A percentile compares a stretch with the other conserved stretches of the same genome.
phyloP scores from a whole-genome alignment of 2,329 filamentous ascomycete genomes.

The Aschersonia sp. region DNA sequence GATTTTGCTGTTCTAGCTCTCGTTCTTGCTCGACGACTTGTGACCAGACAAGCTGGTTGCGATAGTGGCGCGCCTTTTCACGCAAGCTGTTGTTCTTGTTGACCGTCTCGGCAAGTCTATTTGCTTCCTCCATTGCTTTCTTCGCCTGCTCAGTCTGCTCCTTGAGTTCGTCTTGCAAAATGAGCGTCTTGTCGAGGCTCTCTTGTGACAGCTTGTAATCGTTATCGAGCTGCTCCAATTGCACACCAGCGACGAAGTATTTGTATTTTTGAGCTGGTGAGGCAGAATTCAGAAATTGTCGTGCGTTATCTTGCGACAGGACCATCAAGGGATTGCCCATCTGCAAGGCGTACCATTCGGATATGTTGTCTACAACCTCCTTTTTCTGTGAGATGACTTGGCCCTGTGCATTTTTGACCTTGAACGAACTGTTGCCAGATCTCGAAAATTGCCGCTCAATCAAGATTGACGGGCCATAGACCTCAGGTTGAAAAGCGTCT shows the following conservation, averaged over 20 bases:
- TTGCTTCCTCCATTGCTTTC: constrained; percentile 40
- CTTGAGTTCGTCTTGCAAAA: constrained; percentile 20
- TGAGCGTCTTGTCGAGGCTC: constrained; percentile 49
- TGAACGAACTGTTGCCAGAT: constrained; percentile 66
- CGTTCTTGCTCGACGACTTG: constrained; percentile 68
- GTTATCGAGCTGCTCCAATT: constrained; percentile 79
- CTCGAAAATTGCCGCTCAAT: constrained; percentile 83
- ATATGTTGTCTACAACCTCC: constrained; percentile 77
- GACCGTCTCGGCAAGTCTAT: constrained; percentile 48
- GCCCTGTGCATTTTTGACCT: constrained; percentile 60
- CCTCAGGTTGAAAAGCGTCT: constrained; percentile 67
- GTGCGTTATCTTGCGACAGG: constrained; percentile 85
- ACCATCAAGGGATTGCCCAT: constrained; percentile 96
- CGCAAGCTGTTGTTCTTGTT: constrained; percentile 53
- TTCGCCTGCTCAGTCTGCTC: constrained; percentile 19
- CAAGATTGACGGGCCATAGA: constrained; percentile 73
- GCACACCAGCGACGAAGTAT: constrained; percentile 89
- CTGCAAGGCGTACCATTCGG: constrained; percentile 84
- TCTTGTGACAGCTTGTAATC: constrained; percentile 81
- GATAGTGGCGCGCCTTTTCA: constrained; percentile 41
- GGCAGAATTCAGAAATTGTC: constrained; percentile 81
- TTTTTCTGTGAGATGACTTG: constrained; percentile 70
- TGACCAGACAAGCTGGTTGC: constrained; percentile 67
- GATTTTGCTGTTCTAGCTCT: constrained; percentile 21
- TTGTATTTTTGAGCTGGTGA: constrained; percentile 80